phyloP scores from a whole-genome alignment of 805 yeast genomes.

The Schwanniomyces pseudopolymorphus region DNA sequence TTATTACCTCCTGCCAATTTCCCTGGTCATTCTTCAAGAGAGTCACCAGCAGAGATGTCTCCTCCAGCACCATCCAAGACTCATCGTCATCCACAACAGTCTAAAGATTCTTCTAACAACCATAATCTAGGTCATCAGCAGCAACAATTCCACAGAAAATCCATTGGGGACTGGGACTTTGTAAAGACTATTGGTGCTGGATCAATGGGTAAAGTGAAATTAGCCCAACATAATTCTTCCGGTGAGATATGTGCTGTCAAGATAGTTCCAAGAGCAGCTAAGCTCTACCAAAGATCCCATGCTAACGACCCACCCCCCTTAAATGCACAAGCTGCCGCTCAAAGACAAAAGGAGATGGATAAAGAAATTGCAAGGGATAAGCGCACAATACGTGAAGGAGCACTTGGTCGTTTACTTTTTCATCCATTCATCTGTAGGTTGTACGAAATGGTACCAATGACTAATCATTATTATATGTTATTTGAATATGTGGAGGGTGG shows the following conservation, averaged over 20 bases:
- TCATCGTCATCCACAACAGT: background rate
- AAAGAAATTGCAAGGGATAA: conserved; percentile 88
- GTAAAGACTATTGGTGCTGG: conserved; percentile 96
- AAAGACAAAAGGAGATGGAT: conserved; percentile 67
- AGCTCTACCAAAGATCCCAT: conserved; percentile 70
- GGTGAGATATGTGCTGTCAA: conserved; percentile 87
- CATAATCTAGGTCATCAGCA: conserved; percentile 13
- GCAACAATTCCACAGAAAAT: conserved; percentile 71
- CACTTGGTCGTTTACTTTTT: conserved; percentile 82
- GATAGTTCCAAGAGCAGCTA: conserved; percentile 88
- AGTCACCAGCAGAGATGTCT: conserved; percentile 1
- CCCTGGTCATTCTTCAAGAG: conserved; percentile 12
- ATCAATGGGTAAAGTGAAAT: conserved; percentile 97
- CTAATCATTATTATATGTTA: conserved; percentile 93
- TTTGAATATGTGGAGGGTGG: conserved; percentile 98
- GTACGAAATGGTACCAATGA: conserved; percentile 94
- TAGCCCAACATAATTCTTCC: conserved; percentile 83
- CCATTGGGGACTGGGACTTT: conserved; percentile 97
- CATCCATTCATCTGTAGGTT: conserved; percentile 92
- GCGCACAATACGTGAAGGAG: conserved; percentile 93
- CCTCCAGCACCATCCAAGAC: conserved; percentile 3
- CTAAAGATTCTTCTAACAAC: conserved; percentile 5
- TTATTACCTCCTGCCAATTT: conserved; percentile 34
- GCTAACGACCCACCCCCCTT: conserved; percentile 65
- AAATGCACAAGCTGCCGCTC: conserved; percentile 55